Evolutionary conservation across 129 eudicot genomes (phyloP), one percentile per base, ranked within the genome.

Genomic region (Deinandra increscens): DNA sequence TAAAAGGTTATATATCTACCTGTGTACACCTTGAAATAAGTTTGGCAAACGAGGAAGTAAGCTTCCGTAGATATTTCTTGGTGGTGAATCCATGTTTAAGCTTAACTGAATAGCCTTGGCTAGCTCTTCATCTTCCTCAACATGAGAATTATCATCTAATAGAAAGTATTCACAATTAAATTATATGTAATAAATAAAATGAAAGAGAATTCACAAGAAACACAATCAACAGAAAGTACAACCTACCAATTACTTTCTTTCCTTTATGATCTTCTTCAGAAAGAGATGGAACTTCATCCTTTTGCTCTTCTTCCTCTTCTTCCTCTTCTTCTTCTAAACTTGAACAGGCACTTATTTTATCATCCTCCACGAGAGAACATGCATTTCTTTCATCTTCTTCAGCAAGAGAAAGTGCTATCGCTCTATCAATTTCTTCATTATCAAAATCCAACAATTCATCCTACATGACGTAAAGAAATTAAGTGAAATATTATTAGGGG

Each of bases 61-160:
- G 72, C 80, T 81, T 71, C 88, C 90, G 60, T 75, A 69, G 69
- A 75, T 90, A 80, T 72, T 74, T 61, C 64, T 83, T 74, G 91
- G 88, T 44, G 95, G 82, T 1, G 92, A 81, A 55, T 80, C 88
- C 64, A 85, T 44, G 37, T 87, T 81, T 43, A 94, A 66, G 89
- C 99, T 94, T 74, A 83, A 86, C 61, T 89, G 96, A 80, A 89
- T 83, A 38, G 97, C 96, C 77, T 73, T 87, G 31, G 99, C 93
- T 17, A 94, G 93, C 60, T 65, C 81, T 81, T 94, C 97, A 84
- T 94, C 97, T 75, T 94, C 97, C 64, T 83, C 90, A 80, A 87
- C 43, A 63, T 75, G 56, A 70, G 75, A 50, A 7, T 81, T 81
- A 9, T 69, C 70, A 22, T 82, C 91, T 87, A 54, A 72, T 63